These are phyloP conservation scores for Marasmius tenuissimus DNA, from an alignment of 1,284 basidiomycete genomes.

Conservation along the genomic window DNA sequence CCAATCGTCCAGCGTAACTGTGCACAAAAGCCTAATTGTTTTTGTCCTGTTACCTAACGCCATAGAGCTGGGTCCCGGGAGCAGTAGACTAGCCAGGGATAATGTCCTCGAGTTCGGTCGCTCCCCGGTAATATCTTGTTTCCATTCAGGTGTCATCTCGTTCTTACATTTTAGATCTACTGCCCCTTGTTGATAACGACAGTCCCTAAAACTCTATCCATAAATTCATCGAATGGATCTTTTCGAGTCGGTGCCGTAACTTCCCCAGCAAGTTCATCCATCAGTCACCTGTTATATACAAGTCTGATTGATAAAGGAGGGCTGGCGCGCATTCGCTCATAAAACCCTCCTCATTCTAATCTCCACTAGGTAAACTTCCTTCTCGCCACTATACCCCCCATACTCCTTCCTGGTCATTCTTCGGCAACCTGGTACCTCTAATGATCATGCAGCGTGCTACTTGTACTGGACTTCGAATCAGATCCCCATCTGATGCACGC, in stretches of 20 bases:
- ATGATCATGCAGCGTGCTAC: conserved; percentile 43
- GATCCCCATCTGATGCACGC: conserved; percentile 71
- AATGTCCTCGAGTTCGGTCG: neutral
- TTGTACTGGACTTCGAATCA: conserved; percentile 45
- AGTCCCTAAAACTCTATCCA: conserved; percentile 51
- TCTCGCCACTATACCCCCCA: conserved; percentile 16
- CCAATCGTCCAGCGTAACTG: neutral
- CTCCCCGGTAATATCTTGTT: neutral
- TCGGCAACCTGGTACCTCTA: conserved; percentile 8
- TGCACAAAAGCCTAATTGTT: neutral
- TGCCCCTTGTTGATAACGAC: conserved; percentile 8
- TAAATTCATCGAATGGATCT: conserved; percentile 32
- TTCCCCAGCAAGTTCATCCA: conserved; percentile 29
- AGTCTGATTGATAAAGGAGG: conserved; percentile 29
- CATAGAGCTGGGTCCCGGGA: neutral
- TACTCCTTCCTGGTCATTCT: conserved; percentile 16
- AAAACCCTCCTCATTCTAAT: conserved; percentile 14
- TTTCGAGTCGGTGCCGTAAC: conserved; percentile 35
- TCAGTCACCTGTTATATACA: conserved; percentile 34
- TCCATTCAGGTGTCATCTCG: neutral
- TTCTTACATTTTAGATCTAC: neutral
- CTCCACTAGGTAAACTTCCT: conserved; percentile 6
- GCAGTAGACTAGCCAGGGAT: neutral
- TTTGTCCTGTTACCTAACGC: neutral
- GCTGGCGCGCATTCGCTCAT: conserved; percentile 1